Conservation (phyloP, 2,329 filamentous ascomycete species). For the Bisporella sp. region DNA sequence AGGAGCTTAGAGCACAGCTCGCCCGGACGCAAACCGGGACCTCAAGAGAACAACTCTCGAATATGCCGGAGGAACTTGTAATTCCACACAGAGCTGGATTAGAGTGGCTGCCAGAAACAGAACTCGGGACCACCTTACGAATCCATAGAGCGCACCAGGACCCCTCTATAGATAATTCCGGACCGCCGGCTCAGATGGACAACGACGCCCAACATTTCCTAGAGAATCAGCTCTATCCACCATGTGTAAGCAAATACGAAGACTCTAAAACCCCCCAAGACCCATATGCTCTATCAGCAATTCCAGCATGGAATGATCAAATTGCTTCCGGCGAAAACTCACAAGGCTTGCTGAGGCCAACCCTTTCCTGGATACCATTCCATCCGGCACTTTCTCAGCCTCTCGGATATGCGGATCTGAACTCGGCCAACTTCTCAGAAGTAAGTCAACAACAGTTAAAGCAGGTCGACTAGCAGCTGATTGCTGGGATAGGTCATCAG, state of each 20-base stretch:
- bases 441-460: constrained; percentile 1
- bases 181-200: background rate
- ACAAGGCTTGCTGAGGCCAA: constrained; percentile 14
- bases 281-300: constrained; percentile 14
- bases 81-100: constrained; percentile 15
- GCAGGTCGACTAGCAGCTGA: background rate
- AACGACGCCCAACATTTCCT: too few species aligned
- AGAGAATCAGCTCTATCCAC: constrained; percentile 1
- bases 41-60: constrained; percentile 1
- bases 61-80: constrained; percentile 18
- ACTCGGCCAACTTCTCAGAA: constrained; percentile 18
- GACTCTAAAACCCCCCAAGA: constrained; percentile 12
- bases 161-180: background rate
- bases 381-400: constrained; percentile 21
- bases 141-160: background rate
- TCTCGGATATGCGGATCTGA: constrained; percentile 18
- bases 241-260: constrained; percentile 10
- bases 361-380: constrained; percentile 20
- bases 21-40: background rate
- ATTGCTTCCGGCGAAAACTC: constrained; percentile 13
- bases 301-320: constrained; percentile 20
- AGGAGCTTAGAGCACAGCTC: constrained; percentile 21
- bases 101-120: constrained; percentile 17
- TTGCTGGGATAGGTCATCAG: background rate
- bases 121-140: background rate